Percentiles rank a stretch among this genome's conserved stretches.
Conservation (phyloP, 2,329 filamentous ascomycete genomes). For the Aspergillus floridensis region DNA sequence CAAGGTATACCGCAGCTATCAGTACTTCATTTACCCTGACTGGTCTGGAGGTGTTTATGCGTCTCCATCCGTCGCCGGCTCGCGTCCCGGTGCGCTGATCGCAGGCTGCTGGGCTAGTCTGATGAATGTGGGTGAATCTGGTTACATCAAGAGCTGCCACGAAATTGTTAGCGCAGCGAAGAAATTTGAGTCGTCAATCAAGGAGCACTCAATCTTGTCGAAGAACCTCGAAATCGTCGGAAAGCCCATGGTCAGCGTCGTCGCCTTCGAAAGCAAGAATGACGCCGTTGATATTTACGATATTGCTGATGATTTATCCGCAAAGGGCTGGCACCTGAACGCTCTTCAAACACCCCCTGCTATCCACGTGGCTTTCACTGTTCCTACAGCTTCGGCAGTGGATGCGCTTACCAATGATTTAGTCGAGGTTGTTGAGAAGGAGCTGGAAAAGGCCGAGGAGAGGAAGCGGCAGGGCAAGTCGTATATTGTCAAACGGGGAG, state of each 20-base stretch:
- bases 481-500: constrained; percentile 53
- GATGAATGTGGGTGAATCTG: constrained; percentile 81
- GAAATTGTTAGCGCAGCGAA: constrained; percentile 85
- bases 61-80: constrained; percentile 86
- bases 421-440: constrained; percentile 57
- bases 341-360: constrained; percentile 87
- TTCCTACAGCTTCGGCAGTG: constrained; percentile 77
- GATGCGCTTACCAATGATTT: constrained; percentile 75
- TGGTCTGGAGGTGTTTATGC: constrained; percentile 97
- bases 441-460: constrained; percentile 77
- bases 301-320: constrained; percentile 81
- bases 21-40: constrained; percentile 94
- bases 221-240: constrained; percentile 78
- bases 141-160: constrained; percentile 82
- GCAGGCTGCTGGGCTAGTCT: constrained; percentile 93
- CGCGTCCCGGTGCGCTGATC: constrained; percentile 87
- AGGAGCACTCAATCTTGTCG: constrained; percentile 64
- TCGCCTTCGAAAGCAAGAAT: constrained; percentile 77
- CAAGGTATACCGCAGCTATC: constrained; percentile 73
- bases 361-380: constrained; percentile 89
- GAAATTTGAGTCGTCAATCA: constrained; percentile 73
- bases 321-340: constrained; percentile 91
- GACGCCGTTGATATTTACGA: constrained; percentile 83
- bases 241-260: constrained; percentile 81
- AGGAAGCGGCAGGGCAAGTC: constrained; percentile 60